A percentile compares a stretch with the other conserved stretches of the same genome.
Conservation (phyloP, 768 basidiomycete species). For the Daedaleopsis sinensis region DNA sequence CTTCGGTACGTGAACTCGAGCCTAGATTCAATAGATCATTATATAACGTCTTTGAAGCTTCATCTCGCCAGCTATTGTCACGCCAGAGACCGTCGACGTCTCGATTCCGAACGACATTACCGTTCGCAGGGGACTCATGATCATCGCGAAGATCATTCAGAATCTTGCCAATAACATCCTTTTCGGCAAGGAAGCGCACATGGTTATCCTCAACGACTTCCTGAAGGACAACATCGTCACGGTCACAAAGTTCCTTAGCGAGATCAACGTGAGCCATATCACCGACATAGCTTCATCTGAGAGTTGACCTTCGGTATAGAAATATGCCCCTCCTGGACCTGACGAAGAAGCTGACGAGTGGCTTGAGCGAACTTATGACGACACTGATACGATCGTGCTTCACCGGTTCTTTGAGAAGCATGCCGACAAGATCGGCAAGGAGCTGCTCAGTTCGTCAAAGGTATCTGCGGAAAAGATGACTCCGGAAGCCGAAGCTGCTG, state of each 20-base stretch:
- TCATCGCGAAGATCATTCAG: slow-evolving; percentile 91
- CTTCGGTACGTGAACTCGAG: slow-evolving; percentile 53
- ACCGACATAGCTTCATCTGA: neutral
- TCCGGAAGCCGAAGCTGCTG: slow-evolving; percentile 46
- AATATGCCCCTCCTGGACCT: slow-evolving; percentile 44
- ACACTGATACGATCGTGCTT: slow-evolving; percentile 80
- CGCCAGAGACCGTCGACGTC: slow-evolving; percentile 84
- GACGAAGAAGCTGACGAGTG: slow-evolving; percentile 73
- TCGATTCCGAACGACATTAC: slow-evolving; percentile 65
- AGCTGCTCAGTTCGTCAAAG: slow-evolving; percentile 73
- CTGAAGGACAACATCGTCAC: slow-evolving; percentile 67
- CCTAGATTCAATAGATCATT: neutral
- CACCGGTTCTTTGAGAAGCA: slow-evolving; percentile 86
- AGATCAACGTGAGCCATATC: slow-evolving; percentile 59
- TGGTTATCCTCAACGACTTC: slow-evolving; percentile 81
- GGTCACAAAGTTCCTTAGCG: slow-evolving; percentile 77
- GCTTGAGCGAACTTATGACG: slow-evolving; percentile 76
- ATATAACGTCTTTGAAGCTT: slow-evolving; percentile 51
- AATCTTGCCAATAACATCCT: slow-evolving; percentile 93
- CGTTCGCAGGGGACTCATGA: slow-evolving; percentile 78
- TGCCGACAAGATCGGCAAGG: slow-evolving; percentile 87
- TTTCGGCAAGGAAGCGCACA: slow-evolving; percentile 89
- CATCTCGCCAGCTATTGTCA: slow-evolving; percentile 88
- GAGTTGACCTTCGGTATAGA: slow-evolving; percentile 32
- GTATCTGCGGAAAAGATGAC: slow-evolving; percentile 40